Base-by-base conservation (phyloP, 2,329 filamentous ascomycete species). In the Emericellopsis atlantica region DNA sequence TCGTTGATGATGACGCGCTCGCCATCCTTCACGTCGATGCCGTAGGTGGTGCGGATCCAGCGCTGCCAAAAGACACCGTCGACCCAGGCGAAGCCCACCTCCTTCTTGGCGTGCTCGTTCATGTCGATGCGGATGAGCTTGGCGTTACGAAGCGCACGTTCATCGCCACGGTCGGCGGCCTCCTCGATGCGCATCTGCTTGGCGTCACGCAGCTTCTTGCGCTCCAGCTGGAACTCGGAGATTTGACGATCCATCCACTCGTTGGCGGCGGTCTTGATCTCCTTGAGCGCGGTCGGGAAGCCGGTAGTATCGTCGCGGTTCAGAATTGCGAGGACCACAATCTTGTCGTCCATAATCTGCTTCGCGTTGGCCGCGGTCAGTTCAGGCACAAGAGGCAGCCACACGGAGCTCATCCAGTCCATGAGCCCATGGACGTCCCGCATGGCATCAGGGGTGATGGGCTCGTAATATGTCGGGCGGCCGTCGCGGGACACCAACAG, bases 171-270 rank as follows among this genome's bases (percentile, higher is more conserved):
- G 58, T 95, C 90, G 57, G 95, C 84, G 5, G 92, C 93, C 61
- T 98, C 92, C 58, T 98, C 92, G 42, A 98, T 92, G 37, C 90
- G 80, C 47, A 95, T 70, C 59, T 96, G 88, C 67, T 98, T 98
- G 5, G 88, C 81, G 59, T 96, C 89, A 40, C 92, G 81, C 38
- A 95, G 72, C 60, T 95, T 92, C 65, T 95, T 87, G 43, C 90
- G 74, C 62, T 96, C 90, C 14, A 93, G 76, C 58, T 95, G 86
- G 70, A 95, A 95, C 32, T 87, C 73, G 50, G 90, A 81, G 15
- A 86, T 83, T 61, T 95, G 86, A 65, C 93, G 92, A 59, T 96
- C 90, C 76, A 96, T 95, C 89, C 92, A 98, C 60, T 96, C 92
- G 45, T 89, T 74, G 8, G 92, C 92, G 2, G 92, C 92, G 49